Evolutionary conservation across 176 grass and related monocot species (phyloP).

Genomic region (Coix lacrymajobi): DNA sequence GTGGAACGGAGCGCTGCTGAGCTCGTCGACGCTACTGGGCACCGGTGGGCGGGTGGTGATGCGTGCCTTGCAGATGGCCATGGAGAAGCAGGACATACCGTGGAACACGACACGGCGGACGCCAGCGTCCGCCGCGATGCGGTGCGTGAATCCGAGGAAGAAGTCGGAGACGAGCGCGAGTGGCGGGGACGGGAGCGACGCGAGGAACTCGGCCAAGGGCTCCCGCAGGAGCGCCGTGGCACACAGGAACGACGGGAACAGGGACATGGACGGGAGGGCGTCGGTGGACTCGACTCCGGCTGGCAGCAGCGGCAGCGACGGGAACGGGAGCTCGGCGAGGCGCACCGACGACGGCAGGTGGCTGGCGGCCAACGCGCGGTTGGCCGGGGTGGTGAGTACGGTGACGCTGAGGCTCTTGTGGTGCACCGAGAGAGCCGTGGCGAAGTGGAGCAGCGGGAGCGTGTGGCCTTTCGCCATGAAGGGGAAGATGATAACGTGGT

Average conservation of each 20-base stretch:
- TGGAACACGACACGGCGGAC: constrained; percentile 55
- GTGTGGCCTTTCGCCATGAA: constrained; percentile 86
- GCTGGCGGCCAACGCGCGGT: constrained; percentile 32
- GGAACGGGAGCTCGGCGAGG: constrained; percentile 47
- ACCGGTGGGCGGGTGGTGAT: background rate
- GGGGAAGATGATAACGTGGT: constrained; percentile 63
- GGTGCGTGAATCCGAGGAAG: constrained; percentile 53
- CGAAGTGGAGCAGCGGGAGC: constrained; percentile 58
- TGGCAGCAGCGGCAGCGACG: constrained; percentile 26
- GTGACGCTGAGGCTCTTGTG: constrained; percentile 43
- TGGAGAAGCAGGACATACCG: constrained; percentile 62
- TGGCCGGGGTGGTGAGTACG: constrained; percentile 50
- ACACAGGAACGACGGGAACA: constrained; percentile 50
- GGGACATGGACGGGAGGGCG: constrained; percentile 27
- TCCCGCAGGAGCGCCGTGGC: constrained; percentile 46
- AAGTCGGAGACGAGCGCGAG: constrained; percentile 57
- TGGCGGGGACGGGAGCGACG: constrained; percentile 18
- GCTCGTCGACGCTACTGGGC: background rate
- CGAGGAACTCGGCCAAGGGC: constrained; percentile 39
- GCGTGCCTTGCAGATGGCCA: constrained; percentile 47
- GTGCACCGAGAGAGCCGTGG: constrained; percentile 36
- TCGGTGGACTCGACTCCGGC: constrained; percentile 50
- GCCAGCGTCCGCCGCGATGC: background rate
- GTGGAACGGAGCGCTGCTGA: constrained; percentile 19
- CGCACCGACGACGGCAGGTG: constrained; percentile 5